Conservation (phyloP, 495 filamentous ascomycete species). For the Staphylotrichum longicolle region DNA sequence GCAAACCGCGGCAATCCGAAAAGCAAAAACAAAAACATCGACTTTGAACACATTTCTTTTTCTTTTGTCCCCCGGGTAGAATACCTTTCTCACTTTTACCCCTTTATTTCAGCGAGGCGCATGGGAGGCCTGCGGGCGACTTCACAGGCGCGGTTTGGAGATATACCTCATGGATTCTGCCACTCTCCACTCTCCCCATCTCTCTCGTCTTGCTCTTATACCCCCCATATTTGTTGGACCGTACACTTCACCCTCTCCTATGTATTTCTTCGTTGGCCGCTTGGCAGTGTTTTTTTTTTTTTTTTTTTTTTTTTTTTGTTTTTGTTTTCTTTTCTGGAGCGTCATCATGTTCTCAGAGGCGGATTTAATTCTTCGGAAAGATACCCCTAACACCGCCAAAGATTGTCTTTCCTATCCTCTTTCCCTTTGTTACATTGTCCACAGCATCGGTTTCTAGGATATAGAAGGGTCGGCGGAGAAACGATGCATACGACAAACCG, state of each 20-base stretch:
- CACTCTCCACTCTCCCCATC: background rate
- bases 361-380: slow-evolving; percentile 18
- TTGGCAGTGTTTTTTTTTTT: background rate
- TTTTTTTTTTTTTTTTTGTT: slow-evolving; percentile 1
- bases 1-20: background rate
- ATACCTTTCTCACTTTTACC: background rate
- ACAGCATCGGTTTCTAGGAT: slow-evolving; percentile 13
- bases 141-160: background rate
- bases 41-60: background rate
- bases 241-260: background rate
- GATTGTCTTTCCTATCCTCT: background rate
- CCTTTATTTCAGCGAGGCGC: slow-evolving; percentile 8
- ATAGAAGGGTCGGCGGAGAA: slow-evolving; percentile 17
- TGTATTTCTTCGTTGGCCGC: background rate
- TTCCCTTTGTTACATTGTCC: slow-evolving; percentile 11
- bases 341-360: slow-evolving; percentile 3
- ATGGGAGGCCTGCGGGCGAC: background rate
- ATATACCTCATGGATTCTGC: too few relatives aligned
- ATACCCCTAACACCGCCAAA: slow-evolving; percentile 21
- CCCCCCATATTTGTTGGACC: background rate
- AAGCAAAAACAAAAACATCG: background rate
- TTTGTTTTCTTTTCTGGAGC: background rate
- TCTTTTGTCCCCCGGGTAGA: background rate
- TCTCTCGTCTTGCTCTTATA: background rate
- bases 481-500: slow-evolving; percentile 21